Conservation (phyloP, 108 stramenopile genomes). For the Skeletonema potamos region DNA sequence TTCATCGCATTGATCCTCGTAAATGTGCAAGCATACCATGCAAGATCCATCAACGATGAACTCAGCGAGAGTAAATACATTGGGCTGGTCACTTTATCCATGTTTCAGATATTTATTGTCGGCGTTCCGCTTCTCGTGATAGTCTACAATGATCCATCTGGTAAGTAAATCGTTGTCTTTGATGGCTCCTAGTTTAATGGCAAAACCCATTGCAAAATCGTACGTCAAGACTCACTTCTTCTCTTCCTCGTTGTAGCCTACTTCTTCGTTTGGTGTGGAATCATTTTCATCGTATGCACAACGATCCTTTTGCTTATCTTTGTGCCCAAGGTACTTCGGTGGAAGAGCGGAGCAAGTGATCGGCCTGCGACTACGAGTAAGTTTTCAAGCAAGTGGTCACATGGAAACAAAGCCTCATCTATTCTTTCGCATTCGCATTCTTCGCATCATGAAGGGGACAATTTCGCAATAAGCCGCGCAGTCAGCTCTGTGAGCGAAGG, state of each 20-base stretch:
- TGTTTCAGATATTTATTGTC: slow-evolving; percentile 42
- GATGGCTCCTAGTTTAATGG: neutral
- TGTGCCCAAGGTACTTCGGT: slow-evolving; percentile 43
- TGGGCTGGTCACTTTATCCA: slow-evolving; percentile 37
- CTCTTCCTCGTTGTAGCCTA: slow-evolving; percentile 6
- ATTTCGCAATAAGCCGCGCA: too few species aligned
- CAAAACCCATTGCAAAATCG: too few species aligned
- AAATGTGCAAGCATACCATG: slow-evolving; percentile 44
- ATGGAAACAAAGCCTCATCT: too few species aligned
- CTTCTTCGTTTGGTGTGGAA: slow-evolving; percentile 27
- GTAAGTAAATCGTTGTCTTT: neutral
- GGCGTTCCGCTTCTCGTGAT: slow-evolving; percentile 44
- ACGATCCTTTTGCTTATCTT: slow-evolving; percentile 43
- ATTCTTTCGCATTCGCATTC: too few species aligned
- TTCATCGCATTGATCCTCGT: slow-evolving; percentile 25
- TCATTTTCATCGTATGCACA: slow-evolving; percentile 33
- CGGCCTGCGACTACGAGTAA: too few species aligned
- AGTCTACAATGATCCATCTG: slow-evolving; percentile 29
- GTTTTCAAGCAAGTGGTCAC: too few species aligned
- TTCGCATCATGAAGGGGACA: too few species aligned
- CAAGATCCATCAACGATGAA: slow-evolving; percentile 44
- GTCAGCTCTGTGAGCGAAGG: too few species aligned
- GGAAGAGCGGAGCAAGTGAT: neutral
- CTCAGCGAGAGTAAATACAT: slow-evolving; percentile 48
- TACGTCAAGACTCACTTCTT: neutral